Conservation (phyloP, 495 filamentous ascomycete genomes). For the Chlorociboria aeruginascens region DNA sequence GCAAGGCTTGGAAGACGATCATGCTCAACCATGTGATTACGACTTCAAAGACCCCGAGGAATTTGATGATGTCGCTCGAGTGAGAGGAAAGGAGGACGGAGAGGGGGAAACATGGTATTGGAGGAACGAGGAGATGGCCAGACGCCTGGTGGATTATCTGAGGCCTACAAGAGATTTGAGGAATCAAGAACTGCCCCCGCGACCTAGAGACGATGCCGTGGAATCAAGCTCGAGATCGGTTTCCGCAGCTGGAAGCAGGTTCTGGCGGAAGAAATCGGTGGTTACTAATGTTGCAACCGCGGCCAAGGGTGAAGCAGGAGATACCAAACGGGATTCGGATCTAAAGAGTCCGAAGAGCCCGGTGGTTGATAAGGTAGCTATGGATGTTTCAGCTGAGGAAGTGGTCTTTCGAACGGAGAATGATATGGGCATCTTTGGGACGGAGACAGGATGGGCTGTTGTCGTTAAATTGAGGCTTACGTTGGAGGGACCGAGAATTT, state of each 20-base stretch:
- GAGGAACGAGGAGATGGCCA: conserved; percentile 34
- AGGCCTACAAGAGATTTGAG: conserved; percentile 23
- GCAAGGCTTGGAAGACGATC: conserved; percentile 8
- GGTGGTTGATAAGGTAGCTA: conserved; percentile 18
- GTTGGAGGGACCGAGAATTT: not conserved
- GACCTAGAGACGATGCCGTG: conserved; percentile 2
- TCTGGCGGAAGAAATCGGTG: conserved; percentile 13
- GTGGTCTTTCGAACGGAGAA: conserved; percentile 40
- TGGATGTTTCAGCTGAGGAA: conserved; percentile 35
- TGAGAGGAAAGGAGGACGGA: conserved; percentile 6
- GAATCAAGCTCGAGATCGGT: conserved; percentile 1
- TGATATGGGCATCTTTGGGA: conserved; percentile 39
- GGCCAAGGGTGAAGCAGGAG: conserved; percentile 1
- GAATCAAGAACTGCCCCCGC: conserved; percentile 3
- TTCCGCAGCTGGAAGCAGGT: conserved; percentile 1
- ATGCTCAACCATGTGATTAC: conserved; percentile 11
- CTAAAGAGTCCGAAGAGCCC: conserved; percentile 3
- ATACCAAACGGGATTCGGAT: not conserved
- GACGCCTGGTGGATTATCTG: conserved; percentile 30
- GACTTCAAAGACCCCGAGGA: conserved; percentile 10
- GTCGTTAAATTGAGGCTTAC: conserved; percentile 25
- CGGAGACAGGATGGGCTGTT: conserved; percentile 34
- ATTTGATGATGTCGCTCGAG: conserved; percentile 10
- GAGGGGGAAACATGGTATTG: conserved; percentile 26
- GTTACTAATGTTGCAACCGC: conserved; percentile 2